These are phyloP conservation scores for Spizellomyces punctatus DNA, from an alignment of 192 early-diverging fungal genomes.

Conservation along the genomic window DNA sequence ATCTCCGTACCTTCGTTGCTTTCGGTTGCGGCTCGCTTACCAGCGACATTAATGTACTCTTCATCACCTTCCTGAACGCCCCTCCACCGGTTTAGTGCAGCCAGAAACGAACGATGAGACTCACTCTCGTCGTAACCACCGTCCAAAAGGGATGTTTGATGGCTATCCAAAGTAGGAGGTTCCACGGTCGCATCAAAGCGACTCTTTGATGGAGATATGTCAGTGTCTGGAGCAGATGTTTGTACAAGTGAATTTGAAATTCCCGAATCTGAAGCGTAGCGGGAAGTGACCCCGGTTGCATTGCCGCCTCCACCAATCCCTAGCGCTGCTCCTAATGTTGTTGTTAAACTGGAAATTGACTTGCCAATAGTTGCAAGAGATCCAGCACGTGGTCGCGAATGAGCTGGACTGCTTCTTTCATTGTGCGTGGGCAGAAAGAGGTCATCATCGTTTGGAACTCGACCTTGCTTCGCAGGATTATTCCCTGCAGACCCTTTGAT, in stretches of 20 bases:
- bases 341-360: conserved; percentile 2
- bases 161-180: too few relatives aligned
- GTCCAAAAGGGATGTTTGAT: neutral
- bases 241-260: too few relatives aligned
- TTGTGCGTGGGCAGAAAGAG: conserved; percentile 1
- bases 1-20: too few relatives aligned
- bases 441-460: neutral
- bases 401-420: neutral
- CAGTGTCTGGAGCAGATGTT: too few relatives aligned
- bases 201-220: too few relatives aligned
- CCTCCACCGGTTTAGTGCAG: neutral
- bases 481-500: too few relatives aligned
- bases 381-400: neutral
- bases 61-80: neutral
- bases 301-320: neutral
- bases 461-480: neutral
- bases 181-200: too few relatives aligned
- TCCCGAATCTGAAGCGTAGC: too few relatives aligned
- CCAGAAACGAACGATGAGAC: conserved; percentile 2
- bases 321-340: neutral
- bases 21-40: too few relatives aligned
- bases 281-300: too few relatives aligned
- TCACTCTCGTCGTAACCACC: conserved; percentile 3
- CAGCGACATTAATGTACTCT: too few relatives aligned
- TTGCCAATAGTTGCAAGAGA: conserved; percentile 9